These are phyloP conservation scores for Pleurotus tuoliensis DNA, from an alignment of 768 basidiomycete genomes.

Conservation along the genomic window DNA sequence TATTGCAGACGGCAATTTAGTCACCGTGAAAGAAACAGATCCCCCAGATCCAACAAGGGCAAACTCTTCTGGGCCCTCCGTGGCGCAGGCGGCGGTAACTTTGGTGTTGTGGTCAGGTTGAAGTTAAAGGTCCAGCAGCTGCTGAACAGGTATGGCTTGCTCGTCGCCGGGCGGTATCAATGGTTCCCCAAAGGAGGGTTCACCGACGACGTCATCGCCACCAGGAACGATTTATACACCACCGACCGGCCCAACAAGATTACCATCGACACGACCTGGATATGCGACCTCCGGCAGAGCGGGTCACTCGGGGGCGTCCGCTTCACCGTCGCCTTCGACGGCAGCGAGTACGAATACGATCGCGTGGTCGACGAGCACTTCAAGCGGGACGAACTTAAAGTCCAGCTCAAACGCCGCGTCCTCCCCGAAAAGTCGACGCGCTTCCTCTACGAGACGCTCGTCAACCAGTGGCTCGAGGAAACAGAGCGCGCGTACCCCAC, in stretches of 20 bases:
- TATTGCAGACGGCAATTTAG: constrained; percentile 11
- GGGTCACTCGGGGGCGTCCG: constrained; percentile 10
- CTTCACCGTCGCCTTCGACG: constrained; percentile 13
- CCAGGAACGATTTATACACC: constrained; percentile 14
- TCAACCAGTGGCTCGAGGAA: constrained; percentile 14
- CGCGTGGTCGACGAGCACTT: constrained; percentile 12
- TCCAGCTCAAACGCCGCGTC: constrained; percentile 13
- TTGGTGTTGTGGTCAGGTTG: constrained; percentile 14
- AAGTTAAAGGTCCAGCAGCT: constrained; percentile 11
- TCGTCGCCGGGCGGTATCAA: constrained; percentile 13
- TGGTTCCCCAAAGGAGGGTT: constrained; percentile 10
- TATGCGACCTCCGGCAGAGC: constrained; percentile 12
- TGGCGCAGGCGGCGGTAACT: constrained; percentile 13
- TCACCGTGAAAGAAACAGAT: constrained; percentile 14
- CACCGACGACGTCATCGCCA: constrained; percentile 10
- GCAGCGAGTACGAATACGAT: constrained; percentile 10
- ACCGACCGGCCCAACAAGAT: constrained; percentile 13
- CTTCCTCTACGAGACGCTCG: constrained; percentile 15
- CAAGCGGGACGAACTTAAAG: constrained; percentile 9
- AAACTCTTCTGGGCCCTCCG: constrained; percentile 14
- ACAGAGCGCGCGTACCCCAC: constrained; percentile 11
- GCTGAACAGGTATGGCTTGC: not conserved
- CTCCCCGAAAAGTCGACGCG: constrained; percentile 13
- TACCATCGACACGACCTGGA: constrained; percentile 13
- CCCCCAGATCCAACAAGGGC: constrained; percentile 10